Base-by-base conservation (phyloP, 352 stramenopile species). In the Globisporangium okanoganense region DNA sequence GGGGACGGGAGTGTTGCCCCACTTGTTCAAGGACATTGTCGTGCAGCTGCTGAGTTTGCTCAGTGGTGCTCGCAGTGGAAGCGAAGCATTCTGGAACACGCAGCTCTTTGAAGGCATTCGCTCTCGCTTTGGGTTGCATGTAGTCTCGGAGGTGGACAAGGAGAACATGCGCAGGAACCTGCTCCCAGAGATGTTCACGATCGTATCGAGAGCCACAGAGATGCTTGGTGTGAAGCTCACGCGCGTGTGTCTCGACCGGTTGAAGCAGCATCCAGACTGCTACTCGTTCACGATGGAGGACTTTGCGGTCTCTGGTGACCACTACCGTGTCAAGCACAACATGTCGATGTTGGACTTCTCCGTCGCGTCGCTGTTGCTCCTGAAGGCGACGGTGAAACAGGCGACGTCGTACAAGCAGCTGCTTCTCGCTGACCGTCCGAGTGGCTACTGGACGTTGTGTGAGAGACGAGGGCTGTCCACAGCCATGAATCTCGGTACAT, bases 361-460 rank as follows among this genome's bases (percentile, higher is more conserved):
- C 0, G 82, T 93, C 66, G 90, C 85, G n/a, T 93, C 88, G 20
- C 58, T 96, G 29, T 61, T 98, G 1, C 52, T 95, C 12, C 61
- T 92, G 2, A 73, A 88, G 55, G 90, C 88, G 10, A 90, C 87
- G 22, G 66, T 86, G 24, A 80, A 82, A 40, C 87, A 94, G 62
- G 75, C 75, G 6, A 86, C 76, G 12, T 90, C 79, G 10, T 98
- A 97, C 71, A 78, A 86, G 60, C 73, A 92, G 18, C 61, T 93
- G 14, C 54, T 97, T 18, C 59, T 94, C 13, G 52, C 55, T 1
- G 83, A 96, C n/a, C 27, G 44, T 7, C 87, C 90, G 0, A 67
- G 67, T 47, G 84, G 92, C 1, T 98, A 97, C 63, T 95, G 92
- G 87, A 75, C 89, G 36, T 58, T 98, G 12, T 90, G 82, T 38